phyloP scores from a whole-genome alignment of 2,329 filamentous ascomycete species.

The Atkinsonella hypoxylon region DNA sequence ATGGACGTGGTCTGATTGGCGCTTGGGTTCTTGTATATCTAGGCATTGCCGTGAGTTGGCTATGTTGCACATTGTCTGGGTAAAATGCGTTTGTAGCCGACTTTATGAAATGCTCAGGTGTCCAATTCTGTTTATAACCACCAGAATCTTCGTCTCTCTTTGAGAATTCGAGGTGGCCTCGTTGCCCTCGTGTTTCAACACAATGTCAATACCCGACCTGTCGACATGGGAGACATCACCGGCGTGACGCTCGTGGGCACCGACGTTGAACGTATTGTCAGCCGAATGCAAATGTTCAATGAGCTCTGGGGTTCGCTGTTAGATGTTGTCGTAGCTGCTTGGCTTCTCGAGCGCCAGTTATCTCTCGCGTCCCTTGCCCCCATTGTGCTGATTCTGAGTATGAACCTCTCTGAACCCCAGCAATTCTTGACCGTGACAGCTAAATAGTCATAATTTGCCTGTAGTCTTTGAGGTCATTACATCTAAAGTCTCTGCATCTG shows the following conservation, averaged over 20 bases:
- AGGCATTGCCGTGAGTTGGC: slow-evolving; percentile 26
- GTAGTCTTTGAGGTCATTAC: slow-evolving; percentile 12
- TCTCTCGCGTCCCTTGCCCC: slow-evolving; percentile 33
- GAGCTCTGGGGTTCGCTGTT: slow-evolving; percentile 28
- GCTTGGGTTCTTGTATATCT: slow-evolving; percentile 27
- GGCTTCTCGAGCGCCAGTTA: slow-evolving; percentile 33
- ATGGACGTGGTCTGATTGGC: slow-evolving; percentile 30
- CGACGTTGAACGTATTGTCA: slow-evolving; percentile 31
- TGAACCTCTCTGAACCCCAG: too few relatives aligned
- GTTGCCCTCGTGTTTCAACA: slow-evolving; percentile 22
- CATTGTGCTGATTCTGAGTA: background rate
- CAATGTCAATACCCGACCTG: slow-evolving; percentile 19
- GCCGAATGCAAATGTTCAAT: slow-evolving; percentile 24
- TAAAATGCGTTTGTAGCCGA: too few relatives aligned
- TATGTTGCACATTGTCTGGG: background rate
- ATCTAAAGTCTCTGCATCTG: slow-evolving; percentile 7
- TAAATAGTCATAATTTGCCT: background rate
- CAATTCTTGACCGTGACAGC: background rate
- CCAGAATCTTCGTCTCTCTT: background rate
- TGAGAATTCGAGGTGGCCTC: slow-evolving; percentile 18
- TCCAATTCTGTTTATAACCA: slow-evolving; percentile 13
- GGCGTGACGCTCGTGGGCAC: slow-evolving; percentile 36
- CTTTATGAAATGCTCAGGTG: slow-evolving; percentile 13
- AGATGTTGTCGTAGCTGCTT: slow-evolving; percentile 32
- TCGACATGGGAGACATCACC: slow-evolving; percentile 23